Percentiles rank a stretch among this genome's conserved stretches.
Evolutionary conservation across 2,329 filamentous ascomycete genomes (phyloP).

Genomic region (Trichoderma gracile): DNA sequence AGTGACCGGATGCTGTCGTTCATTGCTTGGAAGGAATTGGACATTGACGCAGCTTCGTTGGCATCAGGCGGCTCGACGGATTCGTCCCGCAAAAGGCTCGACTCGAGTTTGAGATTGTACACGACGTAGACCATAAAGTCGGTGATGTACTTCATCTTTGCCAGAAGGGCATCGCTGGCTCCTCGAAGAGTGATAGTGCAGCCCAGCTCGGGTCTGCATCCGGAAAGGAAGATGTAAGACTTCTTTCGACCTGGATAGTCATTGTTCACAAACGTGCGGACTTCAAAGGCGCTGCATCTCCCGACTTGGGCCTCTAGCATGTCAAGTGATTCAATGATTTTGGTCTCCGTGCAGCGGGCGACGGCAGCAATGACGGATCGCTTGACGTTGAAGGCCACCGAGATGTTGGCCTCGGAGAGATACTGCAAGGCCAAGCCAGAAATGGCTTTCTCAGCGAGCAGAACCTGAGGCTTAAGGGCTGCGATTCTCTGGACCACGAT

Average conservation of each 20-base stretch:
- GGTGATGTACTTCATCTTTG: conserved; percentile 85
- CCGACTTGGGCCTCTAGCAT: conserved; percentile 76
- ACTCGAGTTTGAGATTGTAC: conserved; percentile 95
- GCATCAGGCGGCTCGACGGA: conserved; percentile 78
- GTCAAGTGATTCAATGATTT: conserved; percentile 91
- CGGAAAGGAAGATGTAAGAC: conserved; percentile 93
- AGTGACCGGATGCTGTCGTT: conserved; percentile 43
- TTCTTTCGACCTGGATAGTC: conserved; percentile 75
- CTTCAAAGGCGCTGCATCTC: conserved; percentile 82
- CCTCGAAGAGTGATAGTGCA: conserved; percentile 93
- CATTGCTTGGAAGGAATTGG: conserved; percentile 45
- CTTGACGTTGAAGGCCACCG: conserved; percentile 96
- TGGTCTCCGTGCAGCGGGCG: conserved; percentile 85
- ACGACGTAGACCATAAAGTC: conserved; percentile 99
- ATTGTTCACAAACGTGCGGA: conserved; percentile 90
- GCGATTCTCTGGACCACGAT: conserved; percentile 91
- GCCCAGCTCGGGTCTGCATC: conserved; percentile 83
- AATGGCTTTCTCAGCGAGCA: conserved; percentile 91
- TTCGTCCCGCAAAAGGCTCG: conserved; percentile 89
- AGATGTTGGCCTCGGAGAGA: conserved; percentile 83
- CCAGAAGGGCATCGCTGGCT: conserved; percentile 67
- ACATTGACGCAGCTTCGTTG: conserved; percentile 45
- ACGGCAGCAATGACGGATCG: conserved; percentile 94
- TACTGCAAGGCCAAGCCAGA: conserved; percentile 89
- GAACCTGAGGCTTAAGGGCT: conserved; percentile 77